Conservation (phyloP, 2,329 filamentous ascomycete species). For the Cladosporium sp. region DNA sequence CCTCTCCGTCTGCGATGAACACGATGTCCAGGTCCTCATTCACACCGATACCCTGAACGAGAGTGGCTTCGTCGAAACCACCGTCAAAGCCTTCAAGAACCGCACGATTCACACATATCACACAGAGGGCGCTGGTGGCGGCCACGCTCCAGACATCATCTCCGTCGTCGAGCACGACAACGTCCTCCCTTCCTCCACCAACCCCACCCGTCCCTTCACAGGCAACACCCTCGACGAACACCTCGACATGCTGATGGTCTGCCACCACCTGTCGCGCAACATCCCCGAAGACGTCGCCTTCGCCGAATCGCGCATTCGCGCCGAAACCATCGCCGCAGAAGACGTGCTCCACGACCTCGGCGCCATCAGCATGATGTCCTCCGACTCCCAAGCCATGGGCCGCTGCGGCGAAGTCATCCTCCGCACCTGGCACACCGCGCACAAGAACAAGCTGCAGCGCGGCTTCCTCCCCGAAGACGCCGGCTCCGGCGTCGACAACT, state of each 20-base stretch:
- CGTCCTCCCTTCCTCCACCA: constrained; percentile 86
- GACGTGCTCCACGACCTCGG: constrained; percentile 93
- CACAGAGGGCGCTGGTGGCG: constrained; percentile 90
- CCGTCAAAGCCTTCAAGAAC: constrained; percentile 76
- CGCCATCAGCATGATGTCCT: constrained; percentile 96
- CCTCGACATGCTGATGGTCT: constrained; percentile 98
- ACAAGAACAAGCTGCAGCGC: constrained; percentile 91
- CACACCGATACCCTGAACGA: constrained; percentile 97
- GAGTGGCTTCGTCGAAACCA: constrained; percentile 93
- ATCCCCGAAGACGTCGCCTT: constrained; percentile 96
- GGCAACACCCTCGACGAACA: constrained; percentile 93
- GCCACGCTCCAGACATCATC: constrained; percentile 95
- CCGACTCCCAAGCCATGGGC: constrained; percentile 94
- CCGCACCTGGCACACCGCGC: constrained; percentile 93
- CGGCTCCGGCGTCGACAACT: constrained; percentile 79
- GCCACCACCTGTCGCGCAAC: constrained; percentile 87
- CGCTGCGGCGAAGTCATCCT: constrained; percentile 90
- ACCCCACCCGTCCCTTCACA: constrained; percentile 87
- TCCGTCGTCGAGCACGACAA: constrained; percentile 84
- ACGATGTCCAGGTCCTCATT: constrained; percentile 89
- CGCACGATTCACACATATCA: constrained; percentile 96
- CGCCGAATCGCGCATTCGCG: constrained; percentile 88
- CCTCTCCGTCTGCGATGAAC: constrained; percentile 74
- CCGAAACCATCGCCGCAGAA: constrained; percentile 94
- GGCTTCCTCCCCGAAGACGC: constrained; percentile 73